These are phyloP conservation scores for Solanum chacoense DNA, from an alignment of 305 asterid genomes.

Conservation along the genomic window DNA sequence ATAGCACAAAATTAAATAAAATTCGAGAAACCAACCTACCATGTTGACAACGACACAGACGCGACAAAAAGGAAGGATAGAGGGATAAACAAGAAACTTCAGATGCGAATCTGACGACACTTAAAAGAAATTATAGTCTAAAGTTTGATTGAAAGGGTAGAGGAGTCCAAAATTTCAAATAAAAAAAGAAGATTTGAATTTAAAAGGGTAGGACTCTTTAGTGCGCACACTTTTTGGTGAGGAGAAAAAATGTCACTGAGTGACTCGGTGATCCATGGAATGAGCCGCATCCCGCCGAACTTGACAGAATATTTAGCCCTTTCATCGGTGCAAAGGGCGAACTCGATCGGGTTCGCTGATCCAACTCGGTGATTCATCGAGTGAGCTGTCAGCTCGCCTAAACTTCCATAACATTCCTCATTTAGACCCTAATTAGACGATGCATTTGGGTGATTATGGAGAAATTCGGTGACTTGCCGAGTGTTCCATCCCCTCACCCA, in stretches of 20 bases:
- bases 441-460: no score
- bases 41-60: neutral
- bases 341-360: no score
- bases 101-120: neutral
- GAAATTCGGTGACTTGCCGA: no score
- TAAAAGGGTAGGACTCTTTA: neutral
- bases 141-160: neutral
- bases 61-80: neutral
- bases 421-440: no score
- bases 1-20: neutral
- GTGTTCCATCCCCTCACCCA: no score
- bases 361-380: no score
- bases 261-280: neutral
- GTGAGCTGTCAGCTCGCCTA: no score
- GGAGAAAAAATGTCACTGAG: neutral
- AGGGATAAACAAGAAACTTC: neutral
- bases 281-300: fast-evolving
- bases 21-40: neutral
- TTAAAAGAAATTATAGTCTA: no score
- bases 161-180: neutral
- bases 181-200: no score
- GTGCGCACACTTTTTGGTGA: neutral
- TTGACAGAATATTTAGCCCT: no score
- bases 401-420: no score
- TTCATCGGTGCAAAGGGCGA: no score